phyloP scores from a whole-genome alignment of 768 basidiomycete genomes.

The Tricholomella constricta region DNA sequence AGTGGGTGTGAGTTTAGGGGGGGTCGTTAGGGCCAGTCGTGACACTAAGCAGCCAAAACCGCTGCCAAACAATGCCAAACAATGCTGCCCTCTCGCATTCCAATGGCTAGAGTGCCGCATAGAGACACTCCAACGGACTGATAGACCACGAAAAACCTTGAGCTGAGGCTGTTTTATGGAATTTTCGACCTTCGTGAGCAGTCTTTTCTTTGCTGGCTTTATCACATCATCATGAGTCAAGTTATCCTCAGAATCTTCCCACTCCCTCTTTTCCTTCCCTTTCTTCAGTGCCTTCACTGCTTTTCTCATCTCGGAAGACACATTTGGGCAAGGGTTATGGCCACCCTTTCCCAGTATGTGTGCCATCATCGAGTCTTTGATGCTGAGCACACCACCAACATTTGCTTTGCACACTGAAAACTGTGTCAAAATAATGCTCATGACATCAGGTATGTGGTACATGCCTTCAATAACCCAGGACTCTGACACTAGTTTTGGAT shows the following conservation, averaged over 20 bases:
- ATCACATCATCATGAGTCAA: constrained; percentile 7
- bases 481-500: not conserved
- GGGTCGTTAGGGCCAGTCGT: too few relatives aligned
- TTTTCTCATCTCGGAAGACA: constrained; percentile 12
- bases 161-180: constrained; percentile 23
- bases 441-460: not conserved
- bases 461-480: not conserved
- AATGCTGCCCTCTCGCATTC: too few relatives aligned
- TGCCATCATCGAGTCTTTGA: constrained; percentile 26
- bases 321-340: constrained; percentile 20
- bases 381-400: constrained; percentile 21
- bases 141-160: constrained; percentile 24
- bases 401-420: constrained; percentile 18
- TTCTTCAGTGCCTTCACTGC: constrained; percentile 13
- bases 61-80: too few relatives aligned
- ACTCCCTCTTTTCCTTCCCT: not conserved
- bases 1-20: too few relatives aligned
- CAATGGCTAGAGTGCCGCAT: too few relatives aligned
- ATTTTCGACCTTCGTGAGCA: constrained; percentile 21
- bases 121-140: too few relatives aligned
- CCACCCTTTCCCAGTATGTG: constrained; percentile 22
- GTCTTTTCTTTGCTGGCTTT: constrained; percentile 12
- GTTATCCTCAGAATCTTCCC: constrained; percentile 3
- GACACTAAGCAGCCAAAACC: too few relatives aligned
- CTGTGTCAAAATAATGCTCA: not conserved